A percentile compares a stretch with the other conserved stretches of the same genome.
Conservation (phyloP, 2,329 filamentous ascomycete genomes). For the Colletotrichum noveboracense region DNA sequence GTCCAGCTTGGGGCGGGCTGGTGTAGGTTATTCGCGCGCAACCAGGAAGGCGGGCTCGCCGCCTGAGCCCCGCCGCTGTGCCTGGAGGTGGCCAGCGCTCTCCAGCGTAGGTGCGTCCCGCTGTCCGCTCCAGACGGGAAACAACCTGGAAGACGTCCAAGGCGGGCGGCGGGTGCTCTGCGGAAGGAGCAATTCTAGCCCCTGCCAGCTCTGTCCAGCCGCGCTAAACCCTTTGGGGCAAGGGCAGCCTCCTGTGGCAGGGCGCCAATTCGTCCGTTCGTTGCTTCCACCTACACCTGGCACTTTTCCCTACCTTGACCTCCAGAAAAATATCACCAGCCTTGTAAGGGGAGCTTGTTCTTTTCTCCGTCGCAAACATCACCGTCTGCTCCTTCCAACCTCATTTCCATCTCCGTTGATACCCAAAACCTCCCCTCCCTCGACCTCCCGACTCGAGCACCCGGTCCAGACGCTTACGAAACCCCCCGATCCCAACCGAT, state of each 20-base stretch:
- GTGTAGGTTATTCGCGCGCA: background rate
- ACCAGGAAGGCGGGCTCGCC: background rate
- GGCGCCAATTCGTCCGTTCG: slow-evolving; percentile 24
- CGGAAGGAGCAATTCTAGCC: slow-evolving; percentile 9
- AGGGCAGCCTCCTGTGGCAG: slow-evolving; percentile 17
- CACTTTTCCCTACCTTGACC: slow-evolving; percentile 23
- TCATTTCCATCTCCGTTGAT: slow-evolving; percentile 24
- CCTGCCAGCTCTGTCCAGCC: slow-evolving; percentile 2
- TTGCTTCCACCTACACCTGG: slow-evolving; percentile 21
- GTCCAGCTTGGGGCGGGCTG: slow-evolving; percentile 6
- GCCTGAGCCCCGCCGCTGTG: slow-evolving; percentile 11
- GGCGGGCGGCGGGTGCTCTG: background rate
- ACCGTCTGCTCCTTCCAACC: slow-evolving; percentile 15
- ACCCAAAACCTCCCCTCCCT: slow-evolving; percentile 9
- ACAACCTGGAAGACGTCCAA: background rate
- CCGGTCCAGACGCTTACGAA: slow-evolving; percentile 6
- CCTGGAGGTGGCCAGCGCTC: slow-evolving; percentile 1
- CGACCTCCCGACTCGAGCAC: slow-evolving; percentile 14
- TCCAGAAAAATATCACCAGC: slow-evolving; percentile 26
- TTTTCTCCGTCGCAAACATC: slow-evolving; percentile 23
- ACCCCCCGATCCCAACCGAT: slow-evolving; percentile 13
- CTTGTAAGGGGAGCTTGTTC: slow-evolving; percentile 23
- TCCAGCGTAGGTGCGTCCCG: background rate
- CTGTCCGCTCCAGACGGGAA: background rate
- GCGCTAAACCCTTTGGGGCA: slow-evolving; percentile 15